Base-by-base conservation (phyloP, 2,329 filamentous ascomycete genomes). In the Hymenoscyphus occultus region DNA sequence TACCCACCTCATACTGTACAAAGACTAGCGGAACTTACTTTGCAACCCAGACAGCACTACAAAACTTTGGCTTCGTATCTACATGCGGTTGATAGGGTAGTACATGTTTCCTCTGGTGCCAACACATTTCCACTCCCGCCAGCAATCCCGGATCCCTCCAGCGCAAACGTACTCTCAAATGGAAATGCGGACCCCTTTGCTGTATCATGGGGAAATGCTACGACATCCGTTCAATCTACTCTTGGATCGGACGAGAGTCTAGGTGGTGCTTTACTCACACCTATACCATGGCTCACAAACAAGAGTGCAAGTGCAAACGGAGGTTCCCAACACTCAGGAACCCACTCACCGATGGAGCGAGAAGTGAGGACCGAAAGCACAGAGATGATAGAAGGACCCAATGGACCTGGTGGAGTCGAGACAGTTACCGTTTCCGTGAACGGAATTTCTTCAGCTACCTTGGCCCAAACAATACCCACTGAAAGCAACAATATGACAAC, bases 1-100 rank as follows among this genome's bases (percentile, higher is more conserved):
- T 85, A 90, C 71, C 94, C 95, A 1, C 95, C 95, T 0, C 92
- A 98, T 76, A 98, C 95, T 2, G 85, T 97, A 67, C 95, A 99
- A 78, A 90, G 95, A 48, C 84, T 99, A 28, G 87, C 93, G 28
- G 95, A 99, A 80, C 88, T 98, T 39, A 81, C 97, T 4, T 82
- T 96, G 42, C 79, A 83, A 32, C 95, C 95, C 0, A 89, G 82
- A 66, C 83, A 84, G 63, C 90, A 97, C 78, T 97, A 98, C 80
- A 87, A 85, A 67, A 90, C 88, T 62, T 83, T 98, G 2, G 87
- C 91, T 0, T 85, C 93, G 12, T 99, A 95, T 76, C 86, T 99
- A 12, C 90, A 95, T 72, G 95, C 95, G 2, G 85, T 98, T 59
- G 92, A 98, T 76, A 89, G 95, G 64, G 90, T 97, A 28, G 87